These are phyloP conservation scores for Diaporthe capsici DNA, from an alignment of 2,329 filamentous ascomycete species.

Conservation along the genomic window DNA sequence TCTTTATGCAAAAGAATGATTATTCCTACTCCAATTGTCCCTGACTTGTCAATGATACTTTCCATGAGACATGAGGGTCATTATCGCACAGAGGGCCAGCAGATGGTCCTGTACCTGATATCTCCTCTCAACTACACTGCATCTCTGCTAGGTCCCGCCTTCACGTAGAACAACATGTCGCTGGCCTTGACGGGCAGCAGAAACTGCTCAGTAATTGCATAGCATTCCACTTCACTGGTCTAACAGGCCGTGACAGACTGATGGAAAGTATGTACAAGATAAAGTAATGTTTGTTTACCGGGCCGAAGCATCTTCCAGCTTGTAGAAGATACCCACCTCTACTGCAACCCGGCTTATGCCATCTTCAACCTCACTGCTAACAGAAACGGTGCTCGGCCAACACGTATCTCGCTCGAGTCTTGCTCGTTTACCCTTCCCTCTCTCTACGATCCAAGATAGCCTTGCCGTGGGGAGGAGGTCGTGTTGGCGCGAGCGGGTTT, in stretches of 20 bases:
- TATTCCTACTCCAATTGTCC: background rate
- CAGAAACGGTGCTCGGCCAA: background rate
- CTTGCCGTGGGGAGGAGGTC: background rate
- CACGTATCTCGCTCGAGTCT: background rate
- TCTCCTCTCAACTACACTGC: no score
- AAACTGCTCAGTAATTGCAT: no score
- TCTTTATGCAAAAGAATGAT: background rate
- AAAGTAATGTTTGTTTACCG: no score
- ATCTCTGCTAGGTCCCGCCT: no score
- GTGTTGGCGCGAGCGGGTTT: no score
- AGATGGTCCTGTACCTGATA: background rate
- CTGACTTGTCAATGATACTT: background rate
- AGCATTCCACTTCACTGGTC: background rate
- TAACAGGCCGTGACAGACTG: background rate
- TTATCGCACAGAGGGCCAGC: background rate
- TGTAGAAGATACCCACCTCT: background rate
- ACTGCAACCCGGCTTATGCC: background rate
- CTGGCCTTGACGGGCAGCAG: no score
- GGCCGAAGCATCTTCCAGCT: no score
- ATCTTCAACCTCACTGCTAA: background rate
- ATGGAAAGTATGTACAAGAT: background rate
- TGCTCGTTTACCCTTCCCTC: background rate
- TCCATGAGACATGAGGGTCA: no score
- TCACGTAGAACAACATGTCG: no score
- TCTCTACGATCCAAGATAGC: background rate